Conservation (phyloP, 305 asterid species). For the Fraxinus greggii region DNA sequence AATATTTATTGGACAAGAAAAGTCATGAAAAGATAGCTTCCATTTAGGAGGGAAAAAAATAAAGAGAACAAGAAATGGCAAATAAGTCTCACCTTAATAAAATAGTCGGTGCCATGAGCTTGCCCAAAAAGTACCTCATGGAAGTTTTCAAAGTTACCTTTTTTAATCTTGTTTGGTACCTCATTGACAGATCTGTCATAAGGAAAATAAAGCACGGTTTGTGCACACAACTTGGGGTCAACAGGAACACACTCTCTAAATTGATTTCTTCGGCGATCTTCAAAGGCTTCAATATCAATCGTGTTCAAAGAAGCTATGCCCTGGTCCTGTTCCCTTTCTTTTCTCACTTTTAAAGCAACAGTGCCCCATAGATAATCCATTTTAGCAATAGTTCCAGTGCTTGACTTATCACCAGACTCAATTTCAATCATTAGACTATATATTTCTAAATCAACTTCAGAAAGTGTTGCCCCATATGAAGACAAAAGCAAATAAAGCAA, state of each 20-base stretch:
- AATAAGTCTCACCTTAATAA: not conserved
- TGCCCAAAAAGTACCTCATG: conserved; percentile 49
- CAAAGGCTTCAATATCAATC: conserved; percentile 40
- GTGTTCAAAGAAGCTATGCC: conserved; percentile 31
- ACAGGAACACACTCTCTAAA: conserved; percentile 81
- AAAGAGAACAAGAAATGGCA: conserved; percentile 22
- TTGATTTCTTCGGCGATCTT: conserved; percentile 49
- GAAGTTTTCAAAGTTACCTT: conserved; percentile 35
- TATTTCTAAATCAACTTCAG: conserved; percentile 74
- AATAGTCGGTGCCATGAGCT: not conserved
- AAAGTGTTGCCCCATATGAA: conserved; percentile 71
- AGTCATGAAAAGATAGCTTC: not conserved
- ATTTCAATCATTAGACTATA: conserved; percentile 63
- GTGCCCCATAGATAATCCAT: conserved; percentile 82
- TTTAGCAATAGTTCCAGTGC: conserved; percentile 57
- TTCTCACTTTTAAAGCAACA: conserved; percentile 56
- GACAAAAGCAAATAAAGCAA: conserved; percentile 66
- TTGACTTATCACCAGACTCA: conserved; percentile 50
- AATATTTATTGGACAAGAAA: conserved; percentile 4
- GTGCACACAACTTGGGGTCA: conserved; percentile 82
- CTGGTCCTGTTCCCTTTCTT: conserved; percentile 49
- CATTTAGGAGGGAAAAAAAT: not conserved
- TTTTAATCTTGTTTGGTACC: conserved; percentile 37
- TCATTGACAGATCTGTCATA: conserved; percentile 44
- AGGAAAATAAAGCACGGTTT: conserved; percentile 77